Evolutionary conservation across 352 stramenopile genomes (phyloP).

Genomic region (Lagenidium sp.): DNA sequence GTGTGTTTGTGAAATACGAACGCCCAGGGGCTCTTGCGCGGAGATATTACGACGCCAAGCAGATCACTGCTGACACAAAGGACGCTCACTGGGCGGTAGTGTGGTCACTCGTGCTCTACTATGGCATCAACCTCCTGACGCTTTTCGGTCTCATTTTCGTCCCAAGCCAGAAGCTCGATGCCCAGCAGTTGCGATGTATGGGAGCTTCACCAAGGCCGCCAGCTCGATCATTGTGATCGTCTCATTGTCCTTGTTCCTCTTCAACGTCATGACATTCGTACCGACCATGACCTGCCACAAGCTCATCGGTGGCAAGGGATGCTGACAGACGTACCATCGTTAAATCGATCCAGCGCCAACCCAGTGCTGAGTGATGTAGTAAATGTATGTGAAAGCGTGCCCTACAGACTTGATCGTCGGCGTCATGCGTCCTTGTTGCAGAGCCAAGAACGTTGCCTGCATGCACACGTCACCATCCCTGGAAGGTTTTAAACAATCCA

Average conservation of each 20-base stretch:
- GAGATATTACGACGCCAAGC: constrained; percentile 3
- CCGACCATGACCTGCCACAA: constrained; percentile 11
- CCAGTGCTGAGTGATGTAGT: too few relatives aligned
- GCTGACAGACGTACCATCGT: too few relatives aligned
- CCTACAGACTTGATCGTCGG: too few relatives aligned
- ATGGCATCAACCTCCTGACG: constrained; percentile 14
- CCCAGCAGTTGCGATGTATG: constrained; percentile 11
- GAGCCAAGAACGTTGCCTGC: too few relatives aligned
- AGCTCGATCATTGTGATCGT: constrained; percentile 1
- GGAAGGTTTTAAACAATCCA: too few relatives aligned
- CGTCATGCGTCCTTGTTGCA: too few relatives aligned
- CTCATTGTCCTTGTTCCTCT: constrained; percentile 1
- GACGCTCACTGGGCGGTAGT: constrained; percentile 10
- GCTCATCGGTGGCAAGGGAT: constrained; percentile 15
- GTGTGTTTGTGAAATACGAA: constrained; percentile 16
- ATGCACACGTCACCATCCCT: too few relatives aligned
- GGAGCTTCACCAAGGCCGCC: background rate
- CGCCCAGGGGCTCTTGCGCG: constrained; percentile 7
- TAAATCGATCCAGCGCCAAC: too few relatives aligned
- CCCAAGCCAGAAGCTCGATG: constrained; percentile 11
- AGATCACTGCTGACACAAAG: constrained; percentile 8
- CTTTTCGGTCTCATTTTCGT: constrained; percentile 6
- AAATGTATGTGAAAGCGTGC: too few relatives aligned
- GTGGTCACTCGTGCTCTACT: constrained; percentile 12
- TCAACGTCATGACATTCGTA: constrained; percentile 22